Evolutionary conservation across 1,284 basidiomycete genomes (phyloP).

Genomic region (Rhodotorula sp.): DNA sequence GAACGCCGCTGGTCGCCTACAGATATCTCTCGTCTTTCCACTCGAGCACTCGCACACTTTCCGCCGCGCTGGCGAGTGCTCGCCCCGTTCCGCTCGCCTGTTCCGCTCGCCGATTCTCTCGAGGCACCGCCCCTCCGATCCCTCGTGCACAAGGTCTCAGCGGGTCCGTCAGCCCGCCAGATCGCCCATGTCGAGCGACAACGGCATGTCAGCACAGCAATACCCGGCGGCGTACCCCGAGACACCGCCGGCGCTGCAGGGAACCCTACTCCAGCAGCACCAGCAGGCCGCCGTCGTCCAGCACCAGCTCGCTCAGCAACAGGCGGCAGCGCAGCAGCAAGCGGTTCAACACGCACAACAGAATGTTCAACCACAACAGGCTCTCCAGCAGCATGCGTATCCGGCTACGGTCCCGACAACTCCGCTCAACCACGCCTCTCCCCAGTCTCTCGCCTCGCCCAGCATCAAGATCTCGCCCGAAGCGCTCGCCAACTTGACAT

Average conservation of each 20-base stretch:
- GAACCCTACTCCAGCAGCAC: background rate
- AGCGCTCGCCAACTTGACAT: constrained; percentile 1
- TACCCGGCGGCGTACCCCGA: background rate
- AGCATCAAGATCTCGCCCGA: constrained; percentile 27
- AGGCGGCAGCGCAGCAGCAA: background rate
- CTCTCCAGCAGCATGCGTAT: background rate
- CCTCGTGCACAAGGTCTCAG: too few relatives aligned
- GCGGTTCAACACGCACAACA: background rate
- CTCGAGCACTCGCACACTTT: too few relatives aligned
- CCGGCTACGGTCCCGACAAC: constrained; percentile 5
- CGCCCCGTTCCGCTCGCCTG: too few relatives aligned
- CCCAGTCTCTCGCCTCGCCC: constrained; percentile 4
- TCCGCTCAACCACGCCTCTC: constrained; percentile 15
- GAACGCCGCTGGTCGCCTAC: too few relatives aligned
- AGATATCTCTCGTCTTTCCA: too few relatives aligned
- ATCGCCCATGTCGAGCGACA: too few relatives aligned
- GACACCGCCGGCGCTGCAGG: background rate
- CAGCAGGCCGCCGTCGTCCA: constrained; percentile 3
- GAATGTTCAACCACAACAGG: background rate
- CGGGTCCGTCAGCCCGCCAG: too few relatives aligned
- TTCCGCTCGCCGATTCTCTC: too few relatives aligned
- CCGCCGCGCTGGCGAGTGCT: too few relatives aligned
- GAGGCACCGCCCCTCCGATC: too few relatives aligned
- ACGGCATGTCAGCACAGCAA: too few relatives aligned
- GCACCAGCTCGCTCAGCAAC: too few relatives aligned